A percentile compares a stretch with the other conserved stretches of the same genome.
These are phyloP conservation scores for Hypomontagnella monticulosa DNA, from an alignment of 495 filamentous ascomycete genomes.

Conservation along the genomic window DNA sequence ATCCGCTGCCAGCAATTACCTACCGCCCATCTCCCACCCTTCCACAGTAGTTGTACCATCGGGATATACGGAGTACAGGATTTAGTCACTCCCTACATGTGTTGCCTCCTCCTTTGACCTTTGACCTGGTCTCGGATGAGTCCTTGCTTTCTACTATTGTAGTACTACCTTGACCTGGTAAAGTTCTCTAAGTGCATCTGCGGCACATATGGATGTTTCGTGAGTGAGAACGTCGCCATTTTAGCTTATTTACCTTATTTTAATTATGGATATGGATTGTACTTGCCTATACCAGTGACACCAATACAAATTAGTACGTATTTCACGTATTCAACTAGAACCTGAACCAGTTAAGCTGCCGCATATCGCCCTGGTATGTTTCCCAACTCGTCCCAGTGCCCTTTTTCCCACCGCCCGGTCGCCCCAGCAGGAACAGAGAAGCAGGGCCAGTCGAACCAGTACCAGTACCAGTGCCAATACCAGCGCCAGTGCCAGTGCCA, in stretches of 20 bases:
- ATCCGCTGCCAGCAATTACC: slow-evolving; percentile 38
- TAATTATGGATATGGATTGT: slow-evolving; percentile 23
- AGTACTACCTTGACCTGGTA: background rate
- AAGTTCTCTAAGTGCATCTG: background rate
- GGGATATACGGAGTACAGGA: slow-evolving; percentile 13
- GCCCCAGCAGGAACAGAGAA: background rate
- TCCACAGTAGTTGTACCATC: slow-evolving; percentile 18
- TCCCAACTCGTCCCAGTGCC: slow-evolving; percentile 4
- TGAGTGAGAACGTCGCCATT: slow-evolving; percentile 21
- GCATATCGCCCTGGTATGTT: slow-evolving; percentile 39
- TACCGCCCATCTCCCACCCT: too few relatives aligned
- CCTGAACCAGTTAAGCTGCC: slow-evolving; percentile 28
- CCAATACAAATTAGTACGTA: slow-evolving; percentile 2
- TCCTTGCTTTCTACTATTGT: slow-evolving; percentile 9
- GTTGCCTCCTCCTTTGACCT: too few relatives aligned
- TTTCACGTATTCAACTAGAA: background rate
- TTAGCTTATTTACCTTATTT: slow-evolving; percentile 6
- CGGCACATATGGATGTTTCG: background rate
- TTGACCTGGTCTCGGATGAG: slow-evolving; percentile 20
- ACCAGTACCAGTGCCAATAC: background rate
- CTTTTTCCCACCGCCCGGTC: slow-evolving; percentile 30
- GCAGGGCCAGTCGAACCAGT: too few relatives aligned
- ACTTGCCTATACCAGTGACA: background rate
- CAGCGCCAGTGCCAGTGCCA: background rate
- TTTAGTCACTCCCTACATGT: background rate